phyloP scores from a whole-genome alignment of 139 green algal genomes.

The Desmodesmus armatus region DNA sequence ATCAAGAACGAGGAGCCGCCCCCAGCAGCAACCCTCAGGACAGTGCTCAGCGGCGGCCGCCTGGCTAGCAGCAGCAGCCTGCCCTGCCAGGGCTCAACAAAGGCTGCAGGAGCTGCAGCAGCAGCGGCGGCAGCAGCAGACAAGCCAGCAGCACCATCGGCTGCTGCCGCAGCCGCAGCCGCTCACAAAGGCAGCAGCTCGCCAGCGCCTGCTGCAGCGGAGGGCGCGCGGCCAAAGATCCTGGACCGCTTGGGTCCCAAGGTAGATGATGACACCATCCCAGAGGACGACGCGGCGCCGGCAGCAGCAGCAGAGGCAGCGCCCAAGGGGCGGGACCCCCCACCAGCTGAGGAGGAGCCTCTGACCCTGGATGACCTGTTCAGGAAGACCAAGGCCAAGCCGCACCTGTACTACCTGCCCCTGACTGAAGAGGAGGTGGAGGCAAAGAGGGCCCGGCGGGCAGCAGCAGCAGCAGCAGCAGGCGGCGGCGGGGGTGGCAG shows the following conservation, averaged over 20 bases:
- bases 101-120: slow-evolving; percentile 5
- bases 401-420: slow-evolving; percentile 42
- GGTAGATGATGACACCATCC: not conserved
- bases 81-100: too few relatives aligned
- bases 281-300: not conserved
- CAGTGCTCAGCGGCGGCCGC: not conserved
- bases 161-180: not conserved
- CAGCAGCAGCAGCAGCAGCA: not conserved
- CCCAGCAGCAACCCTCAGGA: too few relatives aligned
- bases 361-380: slow-evolving; percentile 45
- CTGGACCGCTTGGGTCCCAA: not conserved
- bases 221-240: not conserved
- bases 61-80: slow-evolving; percentile 6
- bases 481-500: not conserved
- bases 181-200: not conserved
- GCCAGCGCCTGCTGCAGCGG: not conserved
- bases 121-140: slow-evolving; percentile 5
- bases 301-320: slow-evolving; percentile 7
- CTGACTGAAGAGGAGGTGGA: slow-evolving; percentile 42
- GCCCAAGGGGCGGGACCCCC: not conserved
- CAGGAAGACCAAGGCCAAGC: slow-evolving; percentile 30
- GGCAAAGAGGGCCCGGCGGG: not conserved
- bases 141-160: too few relatives aligned
- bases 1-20: slow-evolving; percentile 7
- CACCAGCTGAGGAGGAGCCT: not conserved